phyloP scores from a whole-genome alignment of 257 asterid species.

The Echites panduratus region DNA sequence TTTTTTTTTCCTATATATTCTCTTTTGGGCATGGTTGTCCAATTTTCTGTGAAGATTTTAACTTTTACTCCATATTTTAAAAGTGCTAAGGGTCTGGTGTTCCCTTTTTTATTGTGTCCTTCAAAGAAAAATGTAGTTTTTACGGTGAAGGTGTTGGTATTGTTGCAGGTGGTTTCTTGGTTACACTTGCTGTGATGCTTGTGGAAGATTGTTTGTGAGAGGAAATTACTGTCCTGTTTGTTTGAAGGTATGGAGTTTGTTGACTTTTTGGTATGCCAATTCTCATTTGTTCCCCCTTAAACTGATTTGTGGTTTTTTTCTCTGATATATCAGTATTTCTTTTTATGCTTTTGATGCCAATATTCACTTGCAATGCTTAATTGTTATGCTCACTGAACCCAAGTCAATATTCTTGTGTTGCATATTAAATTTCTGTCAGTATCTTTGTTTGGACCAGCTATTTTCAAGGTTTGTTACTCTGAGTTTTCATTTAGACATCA shows the following conservation, averaged over 20 bases:
- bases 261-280: neutral
- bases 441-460: neutral
- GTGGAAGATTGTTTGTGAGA: conserved; percentile 93
- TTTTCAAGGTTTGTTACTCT: neutral
- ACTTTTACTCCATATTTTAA: neutral
- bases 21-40: neutral
- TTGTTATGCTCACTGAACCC: no score
- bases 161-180: conserved; percentile 96
- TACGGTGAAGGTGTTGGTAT: neutral
- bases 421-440: neutral
- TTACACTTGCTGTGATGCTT: conserved; percentile 98
- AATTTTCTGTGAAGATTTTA: neutral
- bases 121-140: neutral
- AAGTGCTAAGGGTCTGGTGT: neutral
- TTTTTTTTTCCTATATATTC: neutral
- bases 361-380: neutral
- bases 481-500: no score
- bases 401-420: neutral
- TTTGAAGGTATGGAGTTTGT: conserved; percentile 53
- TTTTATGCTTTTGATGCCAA: neutral
- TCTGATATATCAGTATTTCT: neutral
- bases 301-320: neutral
- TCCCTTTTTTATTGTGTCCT: neutral
- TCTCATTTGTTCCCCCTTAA: neutral
- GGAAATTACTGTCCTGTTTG: conserved; percentile 98